Evolutionary conservation across 345 rosid species (phyloP).

Genomic region (Melastoma malabathricum): DNA sequence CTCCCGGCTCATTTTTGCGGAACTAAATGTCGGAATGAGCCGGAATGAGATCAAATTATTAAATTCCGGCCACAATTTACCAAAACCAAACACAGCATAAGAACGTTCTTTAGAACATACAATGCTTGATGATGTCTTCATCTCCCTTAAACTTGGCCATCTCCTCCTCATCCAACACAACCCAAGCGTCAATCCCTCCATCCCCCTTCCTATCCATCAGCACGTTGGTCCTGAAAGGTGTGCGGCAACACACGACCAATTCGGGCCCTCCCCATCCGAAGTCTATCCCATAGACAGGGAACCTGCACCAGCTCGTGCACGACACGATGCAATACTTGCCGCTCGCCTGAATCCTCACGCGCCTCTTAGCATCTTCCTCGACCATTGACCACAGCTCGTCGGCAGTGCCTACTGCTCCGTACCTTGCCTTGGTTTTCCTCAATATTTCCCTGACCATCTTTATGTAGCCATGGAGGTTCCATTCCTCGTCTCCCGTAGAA

Average conservation of each 20-base stretch:
- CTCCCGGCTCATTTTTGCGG: too few species aligned
- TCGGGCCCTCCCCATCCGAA: conserved; percentile 50
- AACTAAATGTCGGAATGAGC: too few species aligned
- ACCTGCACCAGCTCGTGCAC: conserved; percentile 23
- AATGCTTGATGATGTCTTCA: too few species aligned
- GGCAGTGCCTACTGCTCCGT: background rate
- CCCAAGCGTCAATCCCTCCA: conserved; percentile 38
- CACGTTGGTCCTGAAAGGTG: conserved; percentile 13
- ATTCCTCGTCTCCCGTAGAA: too few species aligned
- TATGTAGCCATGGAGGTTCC: background rate
- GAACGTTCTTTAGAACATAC: too few species aligned
- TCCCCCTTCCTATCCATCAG: conserved; percentile 27
- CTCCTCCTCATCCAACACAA: conserved; percentile 13
- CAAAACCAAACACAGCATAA: too few species aligned
- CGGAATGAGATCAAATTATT: too few species aligned
- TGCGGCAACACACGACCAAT: conserved; percentile 21
- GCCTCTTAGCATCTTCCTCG: background rate
- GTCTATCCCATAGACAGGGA: conserved; percentile 27
- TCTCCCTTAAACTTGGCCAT: background rate
- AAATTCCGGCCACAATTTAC: too few species aligned
- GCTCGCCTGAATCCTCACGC: conserved; percentile 3
- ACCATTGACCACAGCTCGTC: background rate
- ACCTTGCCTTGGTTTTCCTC: background rate
- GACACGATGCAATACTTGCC: conserved; percentile 12
- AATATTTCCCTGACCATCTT: background rate